Conservation (phyloP, 371 early-diverging fungal genomes). For the Apophysomyces trapeziformis region DNA sequence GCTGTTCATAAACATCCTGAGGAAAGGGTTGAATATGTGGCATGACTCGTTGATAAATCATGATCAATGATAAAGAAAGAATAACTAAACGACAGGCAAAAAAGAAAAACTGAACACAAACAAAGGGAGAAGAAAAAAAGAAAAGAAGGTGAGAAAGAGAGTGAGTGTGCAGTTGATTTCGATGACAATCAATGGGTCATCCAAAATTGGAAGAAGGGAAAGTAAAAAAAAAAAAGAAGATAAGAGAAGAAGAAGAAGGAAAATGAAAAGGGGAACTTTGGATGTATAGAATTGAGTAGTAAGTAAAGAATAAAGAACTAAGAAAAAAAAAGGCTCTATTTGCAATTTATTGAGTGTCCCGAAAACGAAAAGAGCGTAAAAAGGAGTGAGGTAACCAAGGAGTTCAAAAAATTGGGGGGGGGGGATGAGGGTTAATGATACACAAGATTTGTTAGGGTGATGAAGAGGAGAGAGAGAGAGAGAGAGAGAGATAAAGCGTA, state of each 20-base stretch:
- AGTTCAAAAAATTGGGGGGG: slow-evolving; percentile 10
- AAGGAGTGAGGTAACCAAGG: slow-evolving; percentile 12
- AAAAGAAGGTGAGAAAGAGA: neutral
- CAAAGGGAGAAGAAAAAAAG: neutral
- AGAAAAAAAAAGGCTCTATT: neutral
- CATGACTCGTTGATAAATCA: slow-evolving; percentile 29
- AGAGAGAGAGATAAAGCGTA: slow-evolving; percentile 6
- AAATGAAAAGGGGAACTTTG: neutral
- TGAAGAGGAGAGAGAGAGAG: slow-evolving; percentile 17
- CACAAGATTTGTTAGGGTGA: neutral
- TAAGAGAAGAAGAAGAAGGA: slow-evolving; percentile 14
- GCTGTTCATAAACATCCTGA: slow-evolving; percentile 21
- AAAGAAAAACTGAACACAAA: neutral
- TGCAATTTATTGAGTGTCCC: neutral
- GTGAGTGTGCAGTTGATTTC: too few relatives aligned
- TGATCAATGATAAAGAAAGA: slow-evolving; percentile 11
- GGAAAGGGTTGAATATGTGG: slow-evolving; percentile 36
- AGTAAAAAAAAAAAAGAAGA: neutral
- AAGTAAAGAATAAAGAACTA: too few relatives aligned
- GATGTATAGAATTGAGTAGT: neutral
- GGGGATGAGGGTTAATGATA: slow-evolving; percentile 13
- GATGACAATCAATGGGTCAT: slow-evolving; percentile 5
- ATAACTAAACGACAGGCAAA: neutral
- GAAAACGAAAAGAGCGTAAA: slow-evolving; percentile 2
- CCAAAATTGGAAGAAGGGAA: slow-evolving; percentile 16